Evolutionary conservation across 257 asterid species (phyloP).

Genomic region (Solanum chaucha): DNA sequence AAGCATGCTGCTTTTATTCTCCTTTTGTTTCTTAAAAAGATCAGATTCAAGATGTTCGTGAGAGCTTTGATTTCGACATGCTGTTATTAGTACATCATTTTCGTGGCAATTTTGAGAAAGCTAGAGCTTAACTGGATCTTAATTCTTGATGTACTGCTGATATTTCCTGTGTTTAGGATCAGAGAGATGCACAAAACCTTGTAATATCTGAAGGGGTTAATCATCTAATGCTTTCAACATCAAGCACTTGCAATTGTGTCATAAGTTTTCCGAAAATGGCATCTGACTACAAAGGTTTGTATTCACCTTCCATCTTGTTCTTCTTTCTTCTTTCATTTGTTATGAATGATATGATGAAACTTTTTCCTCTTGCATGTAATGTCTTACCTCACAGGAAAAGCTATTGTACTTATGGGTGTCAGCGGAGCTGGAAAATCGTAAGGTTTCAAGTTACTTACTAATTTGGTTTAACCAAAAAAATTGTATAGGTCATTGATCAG

Average conservation of each 20-base stretch:
- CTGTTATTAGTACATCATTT: background rate
- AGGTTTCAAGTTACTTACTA: constrained; percentile 12
- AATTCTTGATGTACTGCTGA: background rate
- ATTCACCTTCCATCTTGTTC: background rate
- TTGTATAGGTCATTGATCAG: background rate
- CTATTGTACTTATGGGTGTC: constrained; percentile 76
- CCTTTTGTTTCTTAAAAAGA: background rate
- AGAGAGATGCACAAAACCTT: background rate
- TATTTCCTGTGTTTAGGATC: background rate
- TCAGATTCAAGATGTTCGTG: background rate
- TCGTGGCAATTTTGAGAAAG: background rate
- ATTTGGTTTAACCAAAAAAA: background rate
- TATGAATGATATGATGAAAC: background rate
- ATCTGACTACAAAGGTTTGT: constrained; percentile 4
- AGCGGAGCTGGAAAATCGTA: constrained; percentile 90
- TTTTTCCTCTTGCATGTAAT: background rate
- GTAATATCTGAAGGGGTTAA: background rate
- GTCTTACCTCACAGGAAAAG: constrained; percentile 34
- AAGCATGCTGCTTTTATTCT: background rate
- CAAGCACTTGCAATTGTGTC: background rate
- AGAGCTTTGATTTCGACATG: background rate
- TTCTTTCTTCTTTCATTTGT: background rate
- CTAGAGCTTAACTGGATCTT: background rate
- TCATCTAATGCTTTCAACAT: background rate
- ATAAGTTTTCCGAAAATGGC: background rate